Percentiles rank a stretch among this genome's conserved stretches.
phyloP scores from a whole-genome alignment of 2,329 filamentous ascomycete genomes.

The Sporothrix mexicana region DNA sequence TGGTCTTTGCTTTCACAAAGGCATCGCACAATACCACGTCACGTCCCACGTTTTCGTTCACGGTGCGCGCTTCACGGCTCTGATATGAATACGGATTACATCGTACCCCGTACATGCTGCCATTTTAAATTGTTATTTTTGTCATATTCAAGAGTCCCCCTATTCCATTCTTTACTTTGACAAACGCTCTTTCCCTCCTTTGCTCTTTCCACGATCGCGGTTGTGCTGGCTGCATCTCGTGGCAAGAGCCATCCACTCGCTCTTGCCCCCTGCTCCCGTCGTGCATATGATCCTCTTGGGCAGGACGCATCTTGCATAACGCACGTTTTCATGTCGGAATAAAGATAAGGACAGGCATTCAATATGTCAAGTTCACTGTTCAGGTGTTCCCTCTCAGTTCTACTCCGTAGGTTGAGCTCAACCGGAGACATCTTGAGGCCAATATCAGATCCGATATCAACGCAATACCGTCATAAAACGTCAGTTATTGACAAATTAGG shows the following conservation, averaged over 20 bases:
- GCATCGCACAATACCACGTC: background rate
- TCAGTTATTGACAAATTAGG: background rate
- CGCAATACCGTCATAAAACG: background rate
- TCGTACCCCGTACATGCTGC: background rate
- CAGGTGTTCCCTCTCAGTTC: too few relatives aligned
- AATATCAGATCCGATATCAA: background rate
- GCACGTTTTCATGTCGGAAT: constrained; percentile 9
- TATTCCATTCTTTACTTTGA: background rate
- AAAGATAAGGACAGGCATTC: background rate
- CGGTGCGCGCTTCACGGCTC: background rate
- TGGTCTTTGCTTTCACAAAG: constrained; percentile 8
- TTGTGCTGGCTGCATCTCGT: background rate
- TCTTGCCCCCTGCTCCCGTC: constrained; percentile 1
- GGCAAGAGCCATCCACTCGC: constrained; percentile 11
- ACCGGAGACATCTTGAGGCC: background rate
- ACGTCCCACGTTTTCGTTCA: background rate
- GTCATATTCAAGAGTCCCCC: background rate
- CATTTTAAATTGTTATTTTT: background rate
- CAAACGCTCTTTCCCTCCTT: background rate
- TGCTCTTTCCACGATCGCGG: too few relatives aligned
- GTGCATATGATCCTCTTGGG: constrained; percentile 12
- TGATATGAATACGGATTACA: too few relatives aligned
- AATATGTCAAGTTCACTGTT: too few relatives aligned
- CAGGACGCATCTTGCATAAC: constrained; percentile 16
- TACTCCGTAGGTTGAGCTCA: background rate